Percentiles rank a stretch among this genome's conserved stretches.
Conservation (phyloP, 768 basidiomycete species). For the Wakefieldia striispora region DNA sequence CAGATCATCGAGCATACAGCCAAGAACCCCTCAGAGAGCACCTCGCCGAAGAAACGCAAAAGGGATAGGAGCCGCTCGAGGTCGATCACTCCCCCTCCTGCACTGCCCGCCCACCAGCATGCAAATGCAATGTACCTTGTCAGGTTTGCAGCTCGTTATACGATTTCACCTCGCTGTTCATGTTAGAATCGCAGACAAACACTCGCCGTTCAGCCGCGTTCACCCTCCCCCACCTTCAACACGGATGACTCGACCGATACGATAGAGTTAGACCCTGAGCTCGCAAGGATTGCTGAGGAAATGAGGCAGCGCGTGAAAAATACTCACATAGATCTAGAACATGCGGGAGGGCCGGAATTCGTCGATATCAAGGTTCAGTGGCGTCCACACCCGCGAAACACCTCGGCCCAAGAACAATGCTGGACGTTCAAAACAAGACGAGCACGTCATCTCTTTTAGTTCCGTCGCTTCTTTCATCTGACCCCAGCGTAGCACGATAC, state of each 20-base stretch:
- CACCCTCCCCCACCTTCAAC: conserved; percentile 46
- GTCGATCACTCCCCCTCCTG: conserved; percentile 78
- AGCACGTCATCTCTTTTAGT: conserved; percentile 37
- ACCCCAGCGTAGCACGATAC: conserved; percentile 50
- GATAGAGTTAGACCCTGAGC: conserved; percentile 58
- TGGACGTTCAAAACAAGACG: conserved; percentile 59
- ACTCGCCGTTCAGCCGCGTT: conserved; percentile 39
- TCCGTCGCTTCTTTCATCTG: neutral
- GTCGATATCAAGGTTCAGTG: conserved; percentile 60
- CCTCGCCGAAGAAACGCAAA: conserved; percentile 41
- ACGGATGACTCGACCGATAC: conserved; percentile 47
- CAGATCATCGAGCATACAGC: conserved; percentile 40
- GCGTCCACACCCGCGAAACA: conserved; percentile 60
- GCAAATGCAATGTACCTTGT: conserved; percentile 58
- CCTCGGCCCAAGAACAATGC: conserved; percentile 34
- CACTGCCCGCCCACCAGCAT: conserved; percentile 50
- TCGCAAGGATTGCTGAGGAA: conserved; percentile 52
- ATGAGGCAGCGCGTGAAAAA: conserved; percentile 31
- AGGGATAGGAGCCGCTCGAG: conserved; percentile 58
- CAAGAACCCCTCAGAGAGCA: conserved; percentile 1
- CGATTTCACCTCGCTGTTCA: neutral
- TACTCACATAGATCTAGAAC: conserved; percentile 23
- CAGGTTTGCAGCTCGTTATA: conserved; percentile 41
- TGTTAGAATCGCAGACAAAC: conserved; percentile 40
- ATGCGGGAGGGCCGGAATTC: conserved; percentile 32